Conservation (phyloP, 768 basidiomycete species). For the Suillus alpinus region DNA sequence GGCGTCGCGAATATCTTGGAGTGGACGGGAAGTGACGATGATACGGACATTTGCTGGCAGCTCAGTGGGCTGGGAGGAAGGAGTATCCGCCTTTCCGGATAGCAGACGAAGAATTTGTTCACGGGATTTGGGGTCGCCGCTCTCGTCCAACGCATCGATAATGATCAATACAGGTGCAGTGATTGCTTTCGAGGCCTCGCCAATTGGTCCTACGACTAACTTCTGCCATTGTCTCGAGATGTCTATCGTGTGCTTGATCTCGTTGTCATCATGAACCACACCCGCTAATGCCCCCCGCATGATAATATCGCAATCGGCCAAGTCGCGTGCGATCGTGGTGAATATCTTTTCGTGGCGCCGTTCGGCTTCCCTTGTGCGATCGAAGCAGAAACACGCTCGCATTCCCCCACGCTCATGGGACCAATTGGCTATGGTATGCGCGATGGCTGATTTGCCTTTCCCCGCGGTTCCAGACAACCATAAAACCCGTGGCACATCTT, state of each 20-base stretch:
- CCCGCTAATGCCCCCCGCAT: neutral
- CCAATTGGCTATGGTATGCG: constrained; percentile 14
- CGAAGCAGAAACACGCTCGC: constrained; percentile 15
- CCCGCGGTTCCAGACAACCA: constrained; percentile 13
- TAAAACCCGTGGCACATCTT: constrained; percentile 5
- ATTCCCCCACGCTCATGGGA: constrained; percentile 9
- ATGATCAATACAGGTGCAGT: constrained; percentile 21
- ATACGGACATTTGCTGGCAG: constrained; percentile 12
- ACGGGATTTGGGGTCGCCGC: constrained; percentile 4
- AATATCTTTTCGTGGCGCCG: constrained; percentile 1
- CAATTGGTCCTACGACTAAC: constrained; percentile 13
- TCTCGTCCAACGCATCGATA: constrained; percentile 24
- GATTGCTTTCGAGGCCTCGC: constrained; percentile 1
- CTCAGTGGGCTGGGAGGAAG: neutral
- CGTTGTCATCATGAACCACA: neutral
- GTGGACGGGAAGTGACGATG: constrained; percentile 14
- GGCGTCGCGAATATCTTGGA: constrained; percentile 2
- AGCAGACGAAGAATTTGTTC: constrained; percentile 12
- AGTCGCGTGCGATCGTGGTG: neutral
- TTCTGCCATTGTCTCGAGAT: constrained; percentile 12
- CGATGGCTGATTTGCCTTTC: constrained; percentile 20
- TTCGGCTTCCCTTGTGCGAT: constrained; percentile 3
- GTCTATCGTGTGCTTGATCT: neutral
- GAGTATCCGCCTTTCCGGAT: neutral
- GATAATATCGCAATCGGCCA: neutral